phyloP scores from a whole-genome alignment of 2,329 filamentous ascomycete species.

The Fusarium guadeloupense region DNA sequence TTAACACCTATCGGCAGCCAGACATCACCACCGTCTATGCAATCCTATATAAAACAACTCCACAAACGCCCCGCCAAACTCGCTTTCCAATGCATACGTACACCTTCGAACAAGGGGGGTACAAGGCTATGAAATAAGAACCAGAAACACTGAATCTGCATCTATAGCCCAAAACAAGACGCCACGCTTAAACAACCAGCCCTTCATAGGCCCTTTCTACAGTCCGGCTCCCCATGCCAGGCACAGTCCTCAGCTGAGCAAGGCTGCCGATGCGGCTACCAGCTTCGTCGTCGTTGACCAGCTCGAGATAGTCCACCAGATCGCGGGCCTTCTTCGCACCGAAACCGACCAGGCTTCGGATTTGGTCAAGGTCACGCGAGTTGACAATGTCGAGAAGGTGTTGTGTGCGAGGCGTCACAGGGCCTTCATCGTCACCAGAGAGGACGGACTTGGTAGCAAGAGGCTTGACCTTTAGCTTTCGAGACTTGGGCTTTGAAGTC shows the following conservation, averaged over 20 bases:
- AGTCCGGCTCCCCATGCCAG: slow-evolving; percentile 65
- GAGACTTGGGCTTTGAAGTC: slow-evolving; percentile 42
- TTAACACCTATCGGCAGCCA: slow-evolving; percentile 18
- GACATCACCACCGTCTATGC: slow-evolving; percentile 32
- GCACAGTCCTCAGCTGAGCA: slow-evolving; percentile 61
- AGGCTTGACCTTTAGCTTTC: slow-evolving; percentile 46
- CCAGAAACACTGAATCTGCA: slow-evolving; percentile 33
- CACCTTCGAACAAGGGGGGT: slow-evolving; percentile 34
- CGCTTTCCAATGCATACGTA: slow-evolving; percentile 29
- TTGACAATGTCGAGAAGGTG: slow-evolving; percentile 77
- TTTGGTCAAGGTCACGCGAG: slow-evolving; percentile 72
- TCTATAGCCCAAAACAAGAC: slow-evolving; percentile 1
- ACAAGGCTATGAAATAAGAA: slow-evolving; percentile 39
- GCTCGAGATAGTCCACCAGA: slow-evolving; percentile 64
- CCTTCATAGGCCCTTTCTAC: slow-evolving; percentile 67
- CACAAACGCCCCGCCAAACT: slow-evolving; percentile 26
- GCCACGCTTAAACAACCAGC: slow-evolving; percentile 43
- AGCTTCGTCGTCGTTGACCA: slow-evolving; percentile 51
- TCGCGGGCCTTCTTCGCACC: slow-evolving; percentile 76
- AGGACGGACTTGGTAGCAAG: slow-evolving; percentile 38
- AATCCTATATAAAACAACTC: slow-evolving; percentile 34
- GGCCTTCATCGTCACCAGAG: slow-evolving; percentile 54
- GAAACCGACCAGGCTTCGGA: slow-evolving; percentile 74
- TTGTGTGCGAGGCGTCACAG: slow-evolving; percentile 64
- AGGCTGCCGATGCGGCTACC: slow-evolving; percentile 57